These are phyloP conservation scores for Ceratobasidium sp. DNA, from an alignment of 1,284 basidiomycete species.

Conservation along the genomic window DNA sequence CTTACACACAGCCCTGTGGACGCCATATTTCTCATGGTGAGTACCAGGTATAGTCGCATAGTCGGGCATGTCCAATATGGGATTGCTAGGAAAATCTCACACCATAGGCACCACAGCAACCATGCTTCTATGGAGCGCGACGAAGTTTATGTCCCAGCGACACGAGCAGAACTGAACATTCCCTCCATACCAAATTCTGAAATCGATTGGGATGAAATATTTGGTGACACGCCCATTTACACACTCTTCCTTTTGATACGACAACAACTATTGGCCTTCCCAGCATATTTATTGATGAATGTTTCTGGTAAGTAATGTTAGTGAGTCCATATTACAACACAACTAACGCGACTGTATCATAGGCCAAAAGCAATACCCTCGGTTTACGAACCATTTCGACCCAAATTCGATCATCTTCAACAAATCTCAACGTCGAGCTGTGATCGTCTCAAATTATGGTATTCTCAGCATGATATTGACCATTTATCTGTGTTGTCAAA, in stretches of 20 bases:
- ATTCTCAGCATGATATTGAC: conserved; percentile 58
- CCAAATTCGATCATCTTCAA: conserved; percentile 63
- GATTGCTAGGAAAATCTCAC: conserved; percentile 50
- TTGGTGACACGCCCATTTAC: conserved; percentile 41
- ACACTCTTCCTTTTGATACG: conserved; percentile 40
- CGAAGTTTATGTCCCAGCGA: conserved; percentile 51
- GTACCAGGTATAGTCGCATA: not conserved
- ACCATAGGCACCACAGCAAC: conserved; percentile 55
- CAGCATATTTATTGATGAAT: conserved; percentile 58
- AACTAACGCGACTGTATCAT: not conserved
- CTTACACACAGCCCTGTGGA: conserved; percentile 51
- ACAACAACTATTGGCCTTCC: conserved; percentile 46
- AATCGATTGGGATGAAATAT: conserved; percentile 40
- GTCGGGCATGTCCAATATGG: not conserved
- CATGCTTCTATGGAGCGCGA: conserved; percentile 65
- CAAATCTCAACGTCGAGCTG: conserved; percentile 58
- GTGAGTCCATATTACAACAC: not conserved
- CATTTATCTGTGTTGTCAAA: conserved; percentile 50
- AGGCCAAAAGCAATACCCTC: conserved; percentile 32
- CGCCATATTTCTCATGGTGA: conserved; percentile 53
- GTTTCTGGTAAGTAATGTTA: conserved; percentile 62
- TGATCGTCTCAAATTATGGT: conserved; percentile 63
- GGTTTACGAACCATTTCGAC: conserved; percentile 62
- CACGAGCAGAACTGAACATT: conserved; percentile 34
- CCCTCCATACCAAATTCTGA: conserved; percentile 7